phyloP scores from a whole-genome alignment of 2,329 filamentous ascomycete species.

The Talaromyces atroroseus region DNA sequence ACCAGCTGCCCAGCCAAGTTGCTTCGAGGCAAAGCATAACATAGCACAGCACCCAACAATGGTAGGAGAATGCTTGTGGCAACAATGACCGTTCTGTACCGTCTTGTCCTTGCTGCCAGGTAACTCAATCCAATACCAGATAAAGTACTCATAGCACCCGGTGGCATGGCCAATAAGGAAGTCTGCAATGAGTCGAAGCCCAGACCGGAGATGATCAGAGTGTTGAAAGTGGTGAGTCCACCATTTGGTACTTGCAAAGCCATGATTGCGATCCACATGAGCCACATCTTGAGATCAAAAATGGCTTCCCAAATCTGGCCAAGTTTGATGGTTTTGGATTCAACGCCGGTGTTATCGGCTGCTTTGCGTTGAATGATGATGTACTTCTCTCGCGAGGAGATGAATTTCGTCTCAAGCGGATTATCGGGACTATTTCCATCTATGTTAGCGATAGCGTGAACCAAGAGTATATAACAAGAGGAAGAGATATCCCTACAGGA shows the following conservation, averaged over 20 bases:
- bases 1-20: slow-evolving; percentile 2
- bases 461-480: no score
- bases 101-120: background rate
- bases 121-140: slow-evolving; percentile 4
- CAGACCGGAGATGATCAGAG: slow-evolving; percentile 2
- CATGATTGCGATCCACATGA: slow-evolving; percentile 4
- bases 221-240: slow-evolving; percentile 6
- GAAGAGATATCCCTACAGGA: background rate
- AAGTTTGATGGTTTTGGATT: slow-evolving; percentile 4
- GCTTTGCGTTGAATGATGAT: slow-evolving; percentile 8
- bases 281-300: background rate
- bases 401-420: background rate
- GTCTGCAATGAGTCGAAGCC: slow-evolving; percentile 2
- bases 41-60: slow-evolving; percentile 1
- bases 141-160: background rate
- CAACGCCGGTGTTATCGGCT: slow-evolving; percentile 2
- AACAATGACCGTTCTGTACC: background rate
- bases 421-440: background rate
- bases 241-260: slow-evolving; percentile 4
- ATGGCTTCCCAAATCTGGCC: background rate
- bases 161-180: slow-evolving; percentile 2
- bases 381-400: background rate
- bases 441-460: no score
- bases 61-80: slow-evolving; percentile 1
- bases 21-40: background rate